These are phyloP conservation scores for Curvularia verruculosa DNA, from an alignment of 2,329 filamentous ascomycete species.

Conservation along the genomic window DNA sequence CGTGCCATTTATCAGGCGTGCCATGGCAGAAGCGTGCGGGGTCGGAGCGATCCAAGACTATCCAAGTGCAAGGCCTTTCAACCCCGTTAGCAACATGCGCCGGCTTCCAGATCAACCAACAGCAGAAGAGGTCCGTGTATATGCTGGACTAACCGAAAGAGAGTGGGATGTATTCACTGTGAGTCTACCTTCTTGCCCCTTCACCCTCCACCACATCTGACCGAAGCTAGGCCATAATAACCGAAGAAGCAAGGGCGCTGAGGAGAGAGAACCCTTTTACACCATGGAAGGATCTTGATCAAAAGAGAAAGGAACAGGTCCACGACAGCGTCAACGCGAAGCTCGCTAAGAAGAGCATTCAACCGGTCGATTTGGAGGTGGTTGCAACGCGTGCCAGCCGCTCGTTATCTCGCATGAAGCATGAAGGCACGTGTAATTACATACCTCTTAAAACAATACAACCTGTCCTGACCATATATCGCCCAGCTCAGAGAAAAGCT, in stretches of 20 bases:
- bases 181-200: background rate
- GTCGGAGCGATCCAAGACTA: background rate
- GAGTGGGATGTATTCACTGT: constrained; percentile 2
- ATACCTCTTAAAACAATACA: background rate
- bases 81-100: background rate
- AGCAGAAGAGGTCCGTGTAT: background rate
- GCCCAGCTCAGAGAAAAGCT: background rate
- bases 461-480: background rate
- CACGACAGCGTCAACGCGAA: background rate
- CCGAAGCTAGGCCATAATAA: background rate
- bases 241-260: background rate
- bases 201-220: background rate
- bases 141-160: background rate
- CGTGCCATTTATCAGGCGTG: background rate
- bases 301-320: background rate
- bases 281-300: background rate
- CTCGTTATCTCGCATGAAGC: background rate
- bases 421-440: background rate
- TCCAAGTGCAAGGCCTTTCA: background rate
- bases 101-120: background rate
- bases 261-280: background rate
- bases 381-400: background rate
- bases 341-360: background rate
- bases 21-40: background rate
- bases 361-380: background rate